phyloP scores from a whole-genome alignment of 768 basidiomycete genomes.

The Boletellus ananas region DNA sequence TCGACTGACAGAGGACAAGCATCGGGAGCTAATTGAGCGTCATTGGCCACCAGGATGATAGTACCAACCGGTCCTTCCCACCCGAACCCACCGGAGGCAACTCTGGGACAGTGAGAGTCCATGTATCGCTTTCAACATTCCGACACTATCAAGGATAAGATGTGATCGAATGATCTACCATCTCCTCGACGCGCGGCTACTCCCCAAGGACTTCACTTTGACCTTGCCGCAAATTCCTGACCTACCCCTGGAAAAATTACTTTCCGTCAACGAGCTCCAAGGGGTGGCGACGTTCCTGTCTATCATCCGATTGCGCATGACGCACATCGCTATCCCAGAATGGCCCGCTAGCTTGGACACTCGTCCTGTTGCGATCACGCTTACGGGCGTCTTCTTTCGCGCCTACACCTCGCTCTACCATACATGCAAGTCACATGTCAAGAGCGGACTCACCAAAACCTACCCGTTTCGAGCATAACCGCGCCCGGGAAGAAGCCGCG shows the following conservation, averaged over 20 bases:
- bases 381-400: neutral
- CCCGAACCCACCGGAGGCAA: too few species aligned
- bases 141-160: too few species aligned
- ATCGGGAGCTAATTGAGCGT: slow-evolving; percentile 3
- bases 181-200: too few species aligned
- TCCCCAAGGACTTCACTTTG: neutral
- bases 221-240: neutral
- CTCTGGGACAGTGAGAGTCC: too few species aligned
- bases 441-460: neutral
- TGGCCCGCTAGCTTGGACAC: neutral
- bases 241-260: too few species aligned
- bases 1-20: neutral
- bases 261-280: neutral
- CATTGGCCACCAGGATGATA: slow-evolving; percentile 1
- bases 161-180: too few species aligned
- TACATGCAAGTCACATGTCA: neutral
- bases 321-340: neutral
- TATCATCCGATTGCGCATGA: neutral
- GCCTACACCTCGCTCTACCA: neutral
- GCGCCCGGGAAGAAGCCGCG: neutral
- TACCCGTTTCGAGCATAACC: too few species aligned
- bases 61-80: too few species aligned
- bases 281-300: neutral
- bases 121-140: too few species aligned
- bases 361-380: neutral